phyloP scores from a whole-genome alignment of 306 rosid species.

The cucumber (Cucumis sativus) region DNA sequence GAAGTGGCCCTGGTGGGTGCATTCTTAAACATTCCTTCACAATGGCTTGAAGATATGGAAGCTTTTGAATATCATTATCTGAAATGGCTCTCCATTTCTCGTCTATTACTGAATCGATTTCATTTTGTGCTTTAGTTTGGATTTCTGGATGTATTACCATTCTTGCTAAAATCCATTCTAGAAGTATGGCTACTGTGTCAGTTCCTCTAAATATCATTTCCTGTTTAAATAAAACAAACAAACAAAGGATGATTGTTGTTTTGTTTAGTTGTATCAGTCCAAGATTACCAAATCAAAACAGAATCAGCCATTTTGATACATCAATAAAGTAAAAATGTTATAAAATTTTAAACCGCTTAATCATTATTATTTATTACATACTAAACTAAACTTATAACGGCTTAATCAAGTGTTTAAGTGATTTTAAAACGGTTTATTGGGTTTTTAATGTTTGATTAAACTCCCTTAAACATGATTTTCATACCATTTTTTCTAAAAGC shows the following conservation, averaged over 20 bases:
- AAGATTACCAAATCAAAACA: not conserved
- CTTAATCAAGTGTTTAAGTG: no score
- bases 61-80: constrained; percentile 19
- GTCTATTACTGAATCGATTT: constrained; percentile 19
- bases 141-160: constrained; percentile 29
- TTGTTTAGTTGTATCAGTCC: not conserved
- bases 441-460: no score
- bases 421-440: no score
- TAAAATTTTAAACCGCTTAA: not conserved
- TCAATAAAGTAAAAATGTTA: not conserved
- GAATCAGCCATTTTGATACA: not conserved
- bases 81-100: not conserved
- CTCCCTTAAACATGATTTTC: no score
- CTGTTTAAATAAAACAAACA: not conserved
- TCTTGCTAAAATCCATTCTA: constrained; percentile 31
- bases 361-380: not conserved
- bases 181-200: constrained; percentile 29
- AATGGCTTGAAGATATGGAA: constrained; percentile 27
- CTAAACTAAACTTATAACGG: no score
- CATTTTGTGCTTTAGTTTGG: constrained; percentile 21
- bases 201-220: constrained; percentile 44
- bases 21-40: constrained; percentile 32
- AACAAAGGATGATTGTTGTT: not conserved
- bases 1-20: constrained; percentile 39
- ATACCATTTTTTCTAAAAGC: no score